Conservation (phyloP, 2,329 filamentous ascomycete genomes). For the Neobulgaria alba region DNA sequence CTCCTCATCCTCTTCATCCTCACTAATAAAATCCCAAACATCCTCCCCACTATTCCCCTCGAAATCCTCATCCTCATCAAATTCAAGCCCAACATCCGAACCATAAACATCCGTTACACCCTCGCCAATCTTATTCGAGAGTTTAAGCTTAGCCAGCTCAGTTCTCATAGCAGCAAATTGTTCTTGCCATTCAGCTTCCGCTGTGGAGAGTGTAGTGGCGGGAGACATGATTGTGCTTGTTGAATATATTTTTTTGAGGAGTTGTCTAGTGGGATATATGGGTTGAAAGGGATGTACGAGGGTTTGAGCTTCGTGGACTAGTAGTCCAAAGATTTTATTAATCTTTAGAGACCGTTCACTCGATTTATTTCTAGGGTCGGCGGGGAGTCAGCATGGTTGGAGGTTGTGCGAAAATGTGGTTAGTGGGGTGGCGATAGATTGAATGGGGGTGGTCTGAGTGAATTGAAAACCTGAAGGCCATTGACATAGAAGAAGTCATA, state of each 20-base stretch:
- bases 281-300: background rate
- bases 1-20: constrained; percentile 53
- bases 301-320: background rate
- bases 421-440: background rate
- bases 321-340: background rate
- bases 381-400: too few relatives aligned
- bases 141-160: constrained; percentile 65
- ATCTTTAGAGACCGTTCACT: too few relatives aligned
- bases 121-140: constrained; percentile 34
- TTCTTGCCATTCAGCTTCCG: constrained; percentile 67
- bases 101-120: constrained; percentile 41
- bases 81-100: constrained; percentile 51
- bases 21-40: constrained; percentile 87
- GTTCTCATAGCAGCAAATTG: constrained; percentile 81
- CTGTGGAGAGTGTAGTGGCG: constrained; percentile 14
- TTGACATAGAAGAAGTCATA: too few relatives aligned
- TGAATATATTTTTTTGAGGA: background rate
- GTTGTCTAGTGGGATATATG: background rate
- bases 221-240: constrained; percentile 12
- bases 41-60: constrained; percentile 63
- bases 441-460: too few relatives aligned
- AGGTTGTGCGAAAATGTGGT: background rate
- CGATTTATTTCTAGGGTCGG: too few relatives aligned
- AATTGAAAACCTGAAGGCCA: too few relatives aligned
- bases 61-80: constrained; percentile 48